A percentile compares a stretch with the other conserved stretches of the same genome.
These are phyloP conservation scores for Periglandula ipomoeae DNA, from an alignment of 2,329 filamentous ascomycete species.

Conservation along the genomic window DNA sequence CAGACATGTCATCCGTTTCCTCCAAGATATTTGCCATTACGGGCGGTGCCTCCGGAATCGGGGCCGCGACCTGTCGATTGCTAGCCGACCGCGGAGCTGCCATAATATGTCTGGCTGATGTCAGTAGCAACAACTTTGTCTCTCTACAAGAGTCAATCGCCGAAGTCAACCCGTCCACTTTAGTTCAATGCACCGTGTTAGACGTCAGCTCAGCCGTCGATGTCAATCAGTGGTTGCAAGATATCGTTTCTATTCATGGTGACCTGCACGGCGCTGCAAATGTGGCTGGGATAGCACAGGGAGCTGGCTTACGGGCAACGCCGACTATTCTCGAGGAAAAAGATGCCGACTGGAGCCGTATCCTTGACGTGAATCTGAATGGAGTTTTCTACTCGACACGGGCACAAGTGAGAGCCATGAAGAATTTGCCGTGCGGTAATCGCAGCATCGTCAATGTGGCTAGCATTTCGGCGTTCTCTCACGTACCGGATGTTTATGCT, in stretches of 20 bases:
- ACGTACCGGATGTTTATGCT: slow-evolving; percentile 4
- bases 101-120: neutral
- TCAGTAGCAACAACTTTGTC: neutral
- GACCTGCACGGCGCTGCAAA: slow-evolving; percentile 4
- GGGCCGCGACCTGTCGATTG: slow-evolving; percentile 3
- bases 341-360: neutral
- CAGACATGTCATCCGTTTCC: neutral
- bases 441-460: slow-evolving; percentile 6
- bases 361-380: slow-evolving; percentile 1
- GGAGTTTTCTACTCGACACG: slow-evolving; percentile 2
- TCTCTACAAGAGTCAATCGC: neutral
- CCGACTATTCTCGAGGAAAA: neutral
- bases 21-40: slow-evolving; percentile 1
- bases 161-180: neutral
- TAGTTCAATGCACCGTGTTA: neutral
- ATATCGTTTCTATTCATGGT: neutral
- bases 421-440: neutral
- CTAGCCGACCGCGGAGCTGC: slow-evolving; percentile 1
- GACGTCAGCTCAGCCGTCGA: neutral
- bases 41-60: slow-evolving; percentile 4
- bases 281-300: slow-evolving; percentile 2
- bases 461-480: slow-evolving; percentile 2
- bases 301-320: neutral
- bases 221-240: neutral
- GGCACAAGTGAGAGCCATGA: slow-evolving; percentile 2